These are phyloP conservation scores for Sporothrix curviconia DNA, from an alignment of 2,329 filamentous ascomycete species.

Conservation along the genomic window DNA sequence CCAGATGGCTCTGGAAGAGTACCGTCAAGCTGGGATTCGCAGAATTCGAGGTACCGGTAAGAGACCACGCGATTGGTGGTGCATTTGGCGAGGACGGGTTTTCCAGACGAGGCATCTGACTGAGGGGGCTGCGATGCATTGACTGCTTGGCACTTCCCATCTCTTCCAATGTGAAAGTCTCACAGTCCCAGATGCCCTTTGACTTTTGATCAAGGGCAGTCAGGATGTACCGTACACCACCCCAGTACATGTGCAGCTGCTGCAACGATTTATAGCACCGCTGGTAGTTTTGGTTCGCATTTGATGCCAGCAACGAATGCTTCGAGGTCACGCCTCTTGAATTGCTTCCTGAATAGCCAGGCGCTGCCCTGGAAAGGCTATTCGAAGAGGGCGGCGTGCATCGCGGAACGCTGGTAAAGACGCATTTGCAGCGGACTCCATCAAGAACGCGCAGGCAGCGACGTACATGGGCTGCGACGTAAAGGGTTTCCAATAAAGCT, in stretches of 20 bases:
- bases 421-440: slow-evolving; percentile 69
- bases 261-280: slow-evolving; percentile 78
- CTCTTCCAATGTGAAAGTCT: slow-evolving; percentile 63
- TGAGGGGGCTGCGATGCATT: slow-evolving; percentile 36
- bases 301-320: slow-evolving; percentile 70
- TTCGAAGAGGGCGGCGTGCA: slow-evolving; percentile 38
- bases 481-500: slow-evolving; percentile 86
- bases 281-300: slow-evolving; percentile 81
- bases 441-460: slow-evolving; percentile 79
- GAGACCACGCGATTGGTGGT: slow-evolving; percentile 67
- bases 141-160: slow-evolving; percentile 62
- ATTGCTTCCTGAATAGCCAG: neutral
- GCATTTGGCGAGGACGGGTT: slow-evolving; percentile 44
- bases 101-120: slow-evolving; percentile 39
- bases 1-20: slow-evolving; percentile 66
- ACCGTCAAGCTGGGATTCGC: slow-evolving; percentile 77
- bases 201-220: slow-evolving; percentile 82
- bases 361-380: neutral
- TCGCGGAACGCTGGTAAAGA: slow-evolving; percentile 60
- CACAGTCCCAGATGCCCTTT: slow-evolving; percentile 76
- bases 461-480: slow-evolving; percentile 90
- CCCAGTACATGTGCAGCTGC: slow-evolving; percentile 78
- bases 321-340: slow-evolving; percentile 35
- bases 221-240: slow-evolving; percentile 78
- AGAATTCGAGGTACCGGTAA: slow-evolving; percentile 83